These are phyloP conservation scores for Asclepias syriaca DNA, from an alignment of 257 asterid genomes.

Conservation along the genomic window DNA sequence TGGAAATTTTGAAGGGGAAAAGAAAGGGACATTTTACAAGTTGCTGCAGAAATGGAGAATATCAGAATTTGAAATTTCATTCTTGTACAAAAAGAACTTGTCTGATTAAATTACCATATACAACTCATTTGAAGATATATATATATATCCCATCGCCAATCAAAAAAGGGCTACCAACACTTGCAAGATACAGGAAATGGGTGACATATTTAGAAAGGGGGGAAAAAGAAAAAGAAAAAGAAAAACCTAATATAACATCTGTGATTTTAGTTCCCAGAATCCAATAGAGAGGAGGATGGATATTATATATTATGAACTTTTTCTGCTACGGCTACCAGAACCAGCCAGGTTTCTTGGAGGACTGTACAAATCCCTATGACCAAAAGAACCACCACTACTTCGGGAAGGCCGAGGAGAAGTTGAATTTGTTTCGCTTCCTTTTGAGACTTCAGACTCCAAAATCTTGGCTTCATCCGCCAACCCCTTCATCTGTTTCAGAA, in stretches of 20 bases:
- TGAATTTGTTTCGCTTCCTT: conserved; percentile 39
- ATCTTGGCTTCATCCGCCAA: conserved; percentile 65
- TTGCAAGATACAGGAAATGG: conserved; percentile 13
- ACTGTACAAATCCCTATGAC: conserved; percentile 57
- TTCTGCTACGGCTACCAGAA: conserved; percentile 49
- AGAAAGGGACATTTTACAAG: neutral
- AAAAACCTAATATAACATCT: conserved; percentile 9
- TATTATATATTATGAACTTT: conserved; percentile 25
- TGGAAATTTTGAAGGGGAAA: no score
- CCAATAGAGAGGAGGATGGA: neutral
- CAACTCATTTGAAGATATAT: conserved; percentile 4
- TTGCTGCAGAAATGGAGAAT: neutral
- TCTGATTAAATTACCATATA: conserved; percentile 14
- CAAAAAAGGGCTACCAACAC: conserved; percentile 8
- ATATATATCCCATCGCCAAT: neutral
- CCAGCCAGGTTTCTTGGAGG: conserved; percentile 32
- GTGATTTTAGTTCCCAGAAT: conserved; percentile 6
- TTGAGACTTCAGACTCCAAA: conserved; percentile 48
- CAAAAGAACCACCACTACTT: conserved; percentile 39
- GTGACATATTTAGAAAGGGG: conserved; percentile 5
- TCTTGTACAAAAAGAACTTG: conserved; percentile 5
- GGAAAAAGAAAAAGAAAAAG: no score
- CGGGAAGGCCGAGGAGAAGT: conserved; percentile 62
- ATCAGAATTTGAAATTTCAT: neutral
- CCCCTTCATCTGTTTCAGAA: conserved; percentile 56